phyloP scores from a whole-genome alignment of 257 asterid genomes.

The Penstemon davidsonii region DNA sequence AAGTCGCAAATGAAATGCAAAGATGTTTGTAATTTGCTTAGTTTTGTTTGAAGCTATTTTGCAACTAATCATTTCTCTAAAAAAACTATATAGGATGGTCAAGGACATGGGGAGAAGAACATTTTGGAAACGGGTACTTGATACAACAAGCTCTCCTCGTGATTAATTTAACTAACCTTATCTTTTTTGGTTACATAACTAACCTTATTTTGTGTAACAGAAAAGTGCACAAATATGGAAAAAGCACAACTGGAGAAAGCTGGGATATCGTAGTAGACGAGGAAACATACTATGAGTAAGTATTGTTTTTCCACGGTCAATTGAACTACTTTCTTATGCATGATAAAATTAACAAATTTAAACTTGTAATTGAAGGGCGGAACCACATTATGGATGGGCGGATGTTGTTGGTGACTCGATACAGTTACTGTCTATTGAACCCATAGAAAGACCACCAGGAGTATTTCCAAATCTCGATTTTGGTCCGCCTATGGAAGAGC shows the following conservation, averaged over 20 bases:
- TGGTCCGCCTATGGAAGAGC: slow-evolving; percentile 48
- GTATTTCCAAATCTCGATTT: slow-evolving; percentile 81
- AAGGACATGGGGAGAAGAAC: slow-evolving; percentile 99
- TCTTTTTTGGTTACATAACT: no score
- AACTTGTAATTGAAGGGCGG: slow-evolving; percentile 62
- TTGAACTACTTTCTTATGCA: background rate
- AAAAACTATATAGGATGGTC: slow-evolving; percentile 74
- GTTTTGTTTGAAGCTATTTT: background rate
- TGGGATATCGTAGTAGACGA: slow-evolving; percentile 98
- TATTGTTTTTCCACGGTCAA: background rate
- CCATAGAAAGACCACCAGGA: slow-evolving; percentile 89
- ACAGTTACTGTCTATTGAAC: slow-evolving; percentile 80
- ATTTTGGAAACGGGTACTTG: slow-evolving; percentile 92
- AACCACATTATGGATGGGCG: slow-evolving; percentile 99
- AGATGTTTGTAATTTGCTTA: slow-evolving; percentile 1
- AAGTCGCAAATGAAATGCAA: background rate
- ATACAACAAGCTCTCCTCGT: slow-evolving; percentile 5
- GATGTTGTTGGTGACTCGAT: slow-evolving; percentile 97
- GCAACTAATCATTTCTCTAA: slow-evolving; percentile 10
- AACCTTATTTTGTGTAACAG: slow-evolving; percentile 43
- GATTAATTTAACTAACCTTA: background rate
- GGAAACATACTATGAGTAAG: slow-evolving; percentile 95
- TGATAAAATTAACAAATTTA: background rate
- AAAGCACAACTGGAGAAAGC: slow-evolving; percentile 97
- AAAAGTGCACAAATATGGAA: slow-evolving; percentile 97